These are phyloP conservation scores for Sarocladium brachiariae DNA, from an alignment of 2,329 filamentous ascomycete genomes.

Conservation along the genomic window DNA sequence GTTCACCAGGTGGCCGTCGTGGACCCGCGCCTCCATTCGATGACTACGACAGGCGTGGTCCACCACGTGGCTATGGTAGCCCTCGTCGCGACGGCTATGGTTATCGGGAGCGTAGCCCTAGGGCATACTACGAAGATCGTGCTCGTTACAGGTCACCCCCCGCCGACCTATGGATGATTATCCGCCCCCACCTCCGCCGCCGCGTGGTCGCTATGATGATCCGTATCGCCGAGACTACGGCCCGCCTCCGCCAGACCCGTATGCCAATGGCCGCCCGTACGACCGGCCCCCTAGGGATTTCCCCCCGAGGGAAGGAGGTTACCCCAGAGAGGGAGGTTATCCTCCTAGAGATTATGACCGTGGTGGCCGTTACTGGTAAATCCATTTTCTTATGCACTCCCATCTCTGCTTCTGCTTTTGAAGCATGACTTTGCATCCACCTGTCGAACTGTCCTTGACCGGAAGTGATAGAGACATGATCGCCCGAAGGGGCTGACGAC, in stretches of 20 bases:
- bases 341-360: slow-evolving; percentile 43
- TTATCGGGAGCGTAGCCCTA: slow-evolving; percentile 83
- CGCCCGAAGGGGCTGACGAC: slow-evolving; percentile 9
- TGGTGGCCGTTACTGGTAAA: slow-evolving; percentile 45
- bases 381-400: slow-evolving; percentile 19
- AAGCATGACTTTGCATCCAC: slow-evolving; percentile 13
- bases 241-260: slow-evolving; percentile 54
- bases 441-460: slow-evolving; percentile 29
- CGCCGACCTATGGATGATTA: slow-evolving; percentile 77
- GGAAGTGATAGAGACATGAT: slow-evolving; percentile 25
- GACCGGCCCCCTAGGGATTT: slow-evolving; percentile 47
- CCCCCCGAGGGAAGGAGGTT: slow-evolving; percentile 29
- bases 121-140: slow-evolving; percentile 81
- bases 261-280: slow-evolving; percentile 50
- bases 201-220: slow-evolving; percentile 65
- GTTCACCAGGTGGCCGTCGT: slow-evolving; percentile 57
- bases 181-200: slow-evolving; percentile 45
- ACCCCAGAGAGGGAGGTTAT: slow-evolving; percentile 26
- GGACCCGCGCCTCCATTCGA: slow-evolving; percentile 58
- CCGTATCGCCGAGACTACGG: slow-evolving; percentile 67
- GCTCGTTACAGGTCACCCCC: slow-evolving; percentile 76
- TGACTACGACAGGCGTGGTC: slow-evolving; percentile 78
- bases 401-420: slow-evolving; percentile 15
- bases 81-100: slow-evolving; percentile 63
- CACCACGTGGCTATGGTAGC: slow-evolving; percentile 69